A percentile compares a stretch with the other conserved stretches of the same genome.
Evolutionary conservation across 306 rosid genomes (phyloP).

Genomic region (Medicago lupulina): DNA sequence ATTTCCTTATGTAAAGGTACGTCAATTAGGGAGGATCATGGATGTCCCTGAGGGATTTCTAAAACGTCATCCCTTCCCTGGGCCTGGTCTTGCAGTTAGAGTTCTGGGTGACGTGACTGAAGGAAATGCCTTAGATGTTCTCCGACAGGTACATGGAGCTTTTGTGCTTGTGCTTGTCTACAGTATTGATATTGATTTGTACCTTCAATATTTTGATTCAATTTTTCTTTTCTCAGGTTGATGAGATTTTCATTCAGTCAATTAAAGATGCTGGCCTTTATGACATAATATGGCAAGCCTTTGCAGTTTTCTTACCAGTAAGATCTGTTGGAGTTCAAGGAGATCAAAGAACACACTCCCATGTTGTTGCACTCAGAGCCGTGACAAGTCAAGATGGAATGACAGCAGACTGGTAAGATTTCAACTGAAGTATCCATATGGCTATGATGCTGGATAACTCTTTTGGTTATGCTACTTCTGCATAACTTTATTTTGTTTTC

Average conservation of each 20-base stretch:
- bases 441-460: constrained; percentile 7
- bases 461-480: constrained; percentile 28
- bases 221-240: constrained; percentile 62
- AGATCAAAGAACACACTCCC: constrained; percentile 95
- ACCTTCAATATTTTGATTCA: background rate
- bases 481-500: background rate
- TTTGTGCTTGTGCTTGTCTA: background rate
- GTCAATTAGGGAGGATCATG: constrained; percentile 79
- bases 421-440: constrained; percentile 14
- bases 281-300: constrained; percentile 97
- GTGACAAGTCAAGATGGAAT: constrained; percentile 99
- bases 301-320: constrained; percentile 91
- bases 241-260: constrained; percentile 91
- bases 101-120: constrained; percentile 89
- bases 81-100: constrained; percentile 97
- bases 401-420: constrained; percentile 94
- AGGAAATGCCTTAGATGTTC: constrained; percentile 80
- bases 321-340: constrained; percentile 97
- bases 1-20: constrained; percentile 61
- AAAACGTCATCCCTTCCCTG: constrained; percentile 97
- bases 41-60: constrained; percentile 79
- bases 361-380: constrained; percentile 93
- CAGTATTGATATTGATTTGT: constrained; percentile 13
- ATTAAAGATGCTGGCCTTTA: constrained; percentile 93
- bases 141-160: constrained; percentile 68